Percentiles rank a stretch among this genome's conserved stretches.
phyloP scores from a whole-genome alignment of 441 rosid genomes.

The Breynia disticha region DNA sequence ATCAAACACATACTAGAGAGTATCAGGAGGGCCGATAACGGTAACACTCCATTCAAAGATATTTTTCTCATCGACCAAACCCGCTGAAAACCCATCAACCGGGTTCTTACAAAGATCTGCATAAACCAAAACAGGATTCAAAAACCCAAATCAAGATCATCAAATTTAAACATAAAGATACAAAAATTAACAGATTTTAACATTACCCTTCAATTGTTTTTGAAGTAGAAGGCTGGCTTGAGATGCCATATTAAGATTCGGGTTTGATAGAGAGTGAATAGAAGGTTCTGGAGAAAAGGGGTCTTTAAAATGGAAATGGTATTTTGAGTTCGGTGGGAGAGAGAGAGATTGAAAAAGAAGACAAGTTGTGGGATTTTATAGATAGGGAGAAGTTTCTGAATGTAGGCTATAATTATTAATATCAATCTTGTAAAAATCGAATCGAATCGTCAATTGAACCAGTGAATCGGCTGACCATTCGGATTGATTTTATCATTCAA shows the following conservation, averaged over 20 bases:
- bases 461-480: too few relatives aligned
- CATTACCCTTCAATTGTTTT: conserved; percentile 64
- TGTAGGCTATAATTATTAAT: too few relatives aligned
- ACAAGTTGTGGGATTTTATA: neutral
- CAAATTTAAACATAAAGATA: neutral
- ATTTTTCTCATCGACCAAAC: conserved; percentile 53
- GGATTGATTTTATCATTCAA: too few relatives aligned
- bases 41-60: conserved; percentile 63
- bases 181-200: neutral
- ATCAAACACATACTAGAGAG: conserved; percentile 31
- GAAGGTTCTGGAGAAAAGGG: conserved; percentile 4
- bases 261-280: conserved; percentile 5
- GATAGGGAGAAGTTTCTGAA: too few relatives aligned
- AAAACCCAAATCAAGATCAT: conserved; percentile 6
- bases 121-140: conserved; percentile 3
- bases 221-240: conserved; percentile 77
- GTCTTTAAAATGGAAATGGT: neutral
- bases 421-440: too few relatives aligned
- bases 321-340: neutral
- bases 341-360: neutral
- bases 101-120: conserved; percentile 68
- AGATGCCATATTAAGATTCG: conserved; percentile 27
- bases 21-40: conserved; percentile 58
- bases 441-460: too few relatives aligned
- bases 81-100: conserved; percentile 64